A percentile compares a stretch with the other conserved stretches of the same genome.
phyloP scores from a whole-genome alignment of 176 grass and related monocot species.

The Canna indica region DNA sequence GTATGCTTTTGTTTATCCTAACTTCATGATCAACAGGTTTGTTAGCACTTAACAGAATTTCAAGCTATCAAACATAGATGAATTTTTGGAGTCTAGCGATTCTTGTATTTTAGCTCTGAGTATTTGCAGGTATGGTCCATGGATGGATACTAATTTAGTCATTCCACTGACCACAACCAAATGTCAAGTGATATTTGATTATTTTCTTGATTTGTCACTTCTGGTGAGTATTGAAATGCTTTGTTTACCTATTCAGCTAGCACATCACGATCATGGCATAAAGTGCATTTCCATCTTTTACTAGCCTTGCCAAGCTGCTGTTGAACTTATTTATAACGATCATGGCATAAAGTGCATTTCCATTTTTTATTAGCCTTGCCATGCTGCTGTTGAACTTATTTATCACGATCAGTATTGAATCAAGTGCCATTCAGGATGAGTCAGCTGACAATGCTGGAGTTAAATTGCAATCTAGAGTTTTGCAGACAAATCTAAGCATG shows the following conservation, averaged over 20 bases:
- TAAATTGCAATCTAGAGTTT: background rate
- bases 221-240: constrained; percentile 29
- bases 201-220: constrained; percentile 66
- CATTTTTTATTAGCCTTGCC: background rate
- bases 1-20: constrained; percentile 94
- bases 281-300: background rate
- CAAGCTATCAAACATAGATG: constrained; percentile 2
- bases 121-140: constrained; percentile 74
- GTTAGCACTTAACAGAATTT: constrained; percentile 1
- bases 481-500: no score
- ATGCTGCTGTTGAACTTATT: background rate
- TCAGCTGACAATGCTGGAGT: background rate
- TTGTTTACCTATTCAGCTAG: background rate
- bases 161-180: constrained; percentile 54
- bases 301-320: background rate
- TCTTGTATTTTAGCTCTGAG: background rate
- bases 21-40: constrained; percentile 97
- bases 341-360: constrained; percentile 2
- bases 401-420: background rate
- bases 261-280: constrained; percentile 1
- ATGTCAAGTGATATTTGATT: constrained; percentile 95
- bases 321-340: background rate
- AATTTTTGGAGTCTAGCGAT: background rate
- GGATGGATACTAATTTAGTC: constrained; percentile 97
- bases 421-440: background rate